phyloP scores from a whole-genome alignment of 2,329 filamentous ascomycete genomes.

The Blastomyces percursus region DNA sequence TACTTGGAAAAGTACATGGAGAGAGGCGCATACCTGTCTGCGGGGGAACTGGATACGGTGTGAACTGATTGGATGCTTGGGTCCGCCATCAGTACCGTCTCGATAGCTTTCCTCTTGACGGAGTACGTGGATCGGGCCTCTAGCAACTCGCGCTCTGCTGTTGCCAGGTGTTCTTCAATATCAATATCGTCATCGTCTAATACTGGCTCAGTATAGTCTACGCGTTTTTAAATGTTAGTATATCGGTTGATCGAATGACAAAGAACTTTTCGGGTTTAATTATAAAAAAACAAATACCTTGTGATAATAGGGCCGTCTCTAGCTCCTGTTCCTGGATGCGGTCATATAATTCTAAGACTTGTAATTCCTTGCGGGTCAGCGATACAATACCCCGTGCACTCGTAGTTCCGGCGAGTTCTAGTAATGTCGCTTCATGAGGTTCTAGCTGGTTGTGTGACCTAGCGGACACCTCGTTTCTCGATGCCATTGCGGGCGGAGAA shows the following conservation, averaged over 20 bases:
- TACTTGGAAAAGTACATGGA: not conserved
- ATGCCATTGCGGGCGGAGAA: slow-evolving; percentile 24
- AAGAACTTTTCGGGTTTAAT: not conserved
- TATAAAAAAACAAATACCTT: slow-evolving; percentile 21
- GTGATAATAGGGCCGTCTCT: slow-evolving; percentile 55
- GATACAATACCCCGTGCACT: slow-evolving; percentile 39
- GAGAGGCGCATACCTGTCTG: slow-evolving; percentile 50
- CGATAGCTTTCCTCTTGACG: slow-evolving; percentile 57
- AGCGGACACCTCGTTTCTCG: slow-evolving; percentile 18
- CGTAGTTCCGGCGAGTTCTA: slow-evolving; percentile 34
- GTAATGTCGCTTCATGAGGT: slow-evolving; percentile 24
- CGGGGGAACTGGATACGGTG: slow-evolving; percentile 50
- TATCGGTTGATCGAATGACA: not conserved
- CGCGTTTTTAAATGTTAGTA: not conserved
- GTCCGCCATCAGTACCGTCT: slow-evolving; percentile 59
- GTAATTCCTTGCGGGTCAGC: slow-evolving; percentile 56
- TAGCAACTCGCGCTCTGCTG: slow-evolving; percentile 54
- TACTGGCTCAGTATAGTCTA: slow-evolving; percentile 23
- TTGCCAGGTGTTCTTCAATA: slow-evolving; percentile 40
- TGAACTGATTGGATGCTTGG: slow-evolving; percentile 71
- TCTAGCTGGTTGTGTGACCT: slow-evolving; percentile 24
- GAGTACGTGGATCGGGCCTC: slow-evolving; percentile 60
- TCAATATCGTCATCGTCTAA: slow-evolving; percentile 43
- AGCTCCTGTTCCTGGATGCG: slow-evolving; percentile 59
- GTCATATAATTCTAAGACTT: slow-evolving; percentile 59